A percentile compares a stretch with the other conserved stretches of the same genome.
Conservation (phyloP, 345 rosid species). For the Cardiospermum halicacabum region DNA sequence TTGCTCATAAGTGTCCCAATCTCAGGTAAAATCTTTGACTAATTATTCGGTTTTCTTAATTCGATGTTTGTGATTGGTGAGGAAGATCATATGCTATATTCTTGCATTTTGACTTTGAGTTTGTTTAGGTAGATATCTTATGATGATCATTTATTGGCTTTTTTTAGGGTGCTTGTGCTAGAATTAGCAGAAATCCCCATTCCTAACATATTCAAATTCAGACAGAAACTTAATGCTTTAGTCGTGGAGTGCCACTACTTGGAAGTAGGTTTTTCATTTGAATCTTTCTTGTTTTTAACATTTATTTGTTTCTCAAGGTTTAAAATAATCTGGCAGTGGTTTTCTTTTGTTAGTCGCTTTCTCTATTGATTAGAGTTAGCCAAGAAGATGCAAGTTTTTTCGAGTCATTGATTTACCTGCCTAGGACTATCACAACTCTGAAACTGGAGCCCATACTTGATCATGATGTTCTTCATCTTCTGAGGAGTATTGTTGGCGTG, state of each 20-base stretch:
- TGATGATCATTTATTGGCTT: neutral
- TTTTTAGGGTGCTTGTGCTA: constrained; percentile 39
- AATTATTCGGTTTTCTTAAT: neutral
- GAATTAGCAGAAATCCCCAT: constrained; percentile 38
- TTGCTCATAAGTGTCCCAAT: constrained; percentile 42
- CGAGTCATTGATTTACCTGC: constrained; percentile 32
- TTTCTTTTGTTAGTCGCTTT: constrained; percentile 42
- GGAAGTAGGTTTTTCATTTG: constrained; percentile 40
- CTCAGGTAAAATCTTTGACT: constrained; percentile 45
- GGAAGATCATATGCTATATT: too few relatives aligned
- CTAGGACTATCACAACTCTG: constrained; percentile 39
- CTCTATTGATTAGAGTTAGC: constrained; percentile 39
- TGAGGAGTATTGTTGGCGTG: constrained; percentile 23
- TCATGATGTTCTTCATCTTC: constrained; percentile 32
- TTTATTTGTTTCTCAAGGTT: neutral
- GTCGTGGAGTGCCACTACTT: constrained; percentile 38
- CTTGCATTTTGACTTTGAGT: too few relatives aligned
- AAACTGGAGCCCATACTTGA: constrained; percentile 43
- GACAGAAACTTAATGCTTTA: constrained; percentile 35
- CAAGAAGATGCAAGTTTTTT: constrained; percentile 30
- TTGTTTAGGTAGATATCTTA: too few relatives aligned
- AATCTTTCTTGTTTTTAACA: neutral
- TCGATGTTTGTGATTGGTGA: neutral
- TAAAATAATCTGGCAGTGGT: constrained; percentile 24
- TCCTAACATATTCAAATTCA: constrained; percentile 20